Evolutionary conservation across 140 eudicot species (phyloP), one percentile per base, ranked within the genome.

Genomic region (Eryngium alpinum): DNA sequence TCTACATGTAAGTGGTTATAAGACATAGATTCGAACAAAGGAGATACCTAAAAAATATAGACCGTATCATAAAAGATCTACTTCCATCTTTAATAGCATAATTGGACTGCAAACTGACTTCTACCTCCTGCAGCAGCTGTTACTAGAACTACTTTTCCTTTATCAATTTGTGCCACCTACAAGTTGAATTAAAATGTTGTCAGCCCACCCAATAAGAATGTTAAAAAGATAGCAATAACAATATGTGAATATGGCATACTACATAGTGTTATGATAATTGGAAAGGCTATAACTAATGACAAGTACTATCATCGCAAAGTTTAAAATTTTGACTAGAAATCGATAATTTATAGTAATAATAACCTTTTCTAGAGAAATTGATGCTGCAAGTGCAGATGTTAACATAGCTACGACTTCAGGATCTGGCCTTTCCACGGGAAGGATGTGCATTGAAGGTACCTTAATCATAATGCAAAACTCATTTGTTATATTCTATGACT

Each of bases 61-160:
- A 71, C 27, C 51, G 1, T 32, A 19, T 31, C 81, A 75, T 33
- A 29, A 74, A 13, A 63, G 25, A 46, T 63, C 22, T 43, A 13
- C 66, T 70, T 29, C 59, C 31, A 28, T 11, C 19, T 62, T 31
- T 31, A 25, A 27, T 60, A 77, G 80, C 12, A 62, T 87, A 92
- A 97, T 97, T 94, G 99, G 85, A 95, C 99, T 32, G 97, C 99
- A 85, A 95, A 95, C 80, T 95, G 99, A 70, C 99, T 97, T 0
- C 97, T 95, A 66, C 97, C 99, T 49, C 99, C 99, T 69, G 99
- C 99, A 81, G 99, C 99, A 72, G 99, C 99, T 70, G 99, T 95
- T 81, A 95, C 96, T 82, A 95, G 97, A 81, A 95, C 97, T 10
- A 88, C 83, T 83, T 92, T 90, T 75, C 96, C 97, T 0, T 92